phyloP scores from a whole-genome alignment of 2,329 filamentous ascomycete species.

The Phaeosphaeria sp. region DNA sequence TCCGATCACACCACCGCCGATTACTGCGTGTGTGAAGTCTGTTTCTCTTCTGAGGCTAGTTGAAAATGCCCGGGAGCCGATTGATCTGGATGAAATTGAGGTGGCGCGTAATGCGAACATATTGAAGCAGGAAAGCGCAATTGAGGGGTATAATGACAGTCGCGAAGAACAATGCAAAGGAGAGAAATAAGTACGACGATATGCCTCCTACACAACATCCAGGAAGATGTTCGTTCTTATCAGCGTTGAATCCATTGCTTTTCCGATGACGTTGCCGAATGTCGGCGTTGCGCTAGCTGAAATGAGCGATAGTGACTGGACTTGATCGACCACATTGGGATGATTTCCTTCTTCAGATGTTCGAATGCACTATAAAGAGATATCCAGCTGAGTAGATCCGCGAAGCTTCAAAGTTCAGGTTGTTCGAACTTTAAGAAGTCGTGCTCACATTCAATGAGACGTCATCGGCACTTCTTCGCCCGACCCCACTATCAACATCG shows the following conservation, averaged over 20 bases:
- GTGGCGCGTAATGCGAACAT: slow-evolving; percentile 22
- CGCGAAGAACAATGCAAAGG: neutral
- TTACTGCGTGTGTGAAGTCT: slow-evolving; percentile 71
- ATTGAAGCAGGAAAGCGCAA: neutral
- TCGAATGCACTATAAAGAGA: neutral
- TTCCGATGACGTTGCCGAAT: slow-evolving; percentile 14
- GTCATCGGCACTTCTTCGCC: neutral
- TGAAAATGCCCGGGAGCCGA: slow-evolving; percentile 25
- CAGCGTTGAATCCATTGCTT: slow-evolving; percentile 6
- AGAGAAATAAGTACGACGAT: neutral
- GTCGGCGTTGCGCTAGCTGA: slow-evolving; percentile 2
- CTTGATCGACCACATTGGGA: neutral
- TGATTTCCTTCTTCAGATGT: neutral
- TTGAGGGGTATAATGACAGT: neutral
- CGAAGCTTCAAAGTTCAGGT: too few species aligned
- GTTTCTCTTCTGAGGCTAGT: slow-evolving; percentile 47
- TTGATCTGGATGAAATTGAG: slow-evolving; percentile 1
- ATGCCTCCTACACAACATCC: neutral
- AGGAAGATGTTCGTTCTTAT: slow-evolving; percentile 1
- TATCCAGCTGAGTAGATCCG: too few species aligned
- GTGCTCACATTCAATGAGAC: too few species aligned
- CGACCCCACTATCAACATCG: neutral
- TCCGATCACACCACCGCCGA: slow-evolving; percentile 78
- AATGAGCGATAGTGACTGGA: neutral
- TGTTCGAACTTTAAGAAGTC: too few species aligned